phyloP scores from a whole-genome alignment of 495 filamentous ascomycete species.

The Aspergillus sclerotioniger region DNA sequence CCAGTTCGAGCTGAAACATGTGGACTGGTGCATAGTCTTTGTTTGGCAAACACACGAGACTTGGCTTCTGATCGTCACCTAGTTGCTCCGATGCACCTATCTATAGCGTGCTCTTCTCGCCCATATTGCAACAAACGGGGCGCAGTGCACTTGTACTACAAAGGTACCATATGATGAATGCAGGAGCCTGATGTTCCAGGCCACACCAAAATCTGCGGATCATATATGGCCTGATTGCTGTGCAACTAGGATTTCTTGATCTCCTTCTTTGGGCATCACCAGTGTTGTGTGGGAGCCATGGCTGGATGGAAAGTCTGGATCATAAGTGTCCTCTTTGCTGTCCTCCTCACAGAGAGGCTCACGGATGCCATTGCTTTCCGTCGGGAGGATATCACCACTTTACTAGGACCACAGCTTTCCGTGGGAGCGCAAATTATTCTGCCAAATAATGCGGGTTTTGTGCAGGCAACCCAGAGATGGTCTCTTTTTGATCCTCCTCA shows the following conservation, averaged over 20 bases:
- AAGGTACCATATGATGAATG: not conserved
- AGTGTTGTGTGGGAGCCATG: not conserved
- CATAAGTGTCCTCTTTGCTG: not conserved
- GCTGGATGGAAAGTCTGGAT: not conserved
- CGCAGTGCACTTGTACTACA: not conserved
- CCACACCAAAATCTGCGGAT: not conserved
- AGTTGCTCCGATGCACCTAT: not conserved
- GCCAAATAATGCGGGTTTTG: not conserved
- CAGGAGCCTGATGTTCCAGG: not conserved
- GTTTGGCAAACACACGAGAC: not conserved
- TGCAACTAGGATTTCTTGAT: not conserved
- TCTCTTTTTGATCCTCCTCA: not conserved
- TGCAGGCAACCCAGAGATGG: not conserved
- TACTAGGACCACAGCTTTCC: not conserved
- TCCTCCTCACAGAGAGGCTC: not conserved
- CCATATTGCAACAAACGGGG: not conserved
- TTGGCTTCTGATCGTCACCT: not conserved
- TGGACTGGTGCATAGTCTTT: not conserved
- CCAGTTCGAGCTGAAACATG: not conserved
- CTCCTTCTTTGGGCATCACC: not conserved
- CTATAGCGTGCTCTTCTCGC: not conserved
- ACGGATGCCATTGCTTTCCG: not conserved
- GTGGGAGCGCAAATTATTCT: not conserved
- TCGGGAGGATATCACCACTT: not conserved
- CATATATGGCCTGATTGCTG: not conserved